These are phyloP conservation scores for Ballota nigra DNA, from an alignment of 257 asterid genomes.

Conservation along the genomic window DNA sequence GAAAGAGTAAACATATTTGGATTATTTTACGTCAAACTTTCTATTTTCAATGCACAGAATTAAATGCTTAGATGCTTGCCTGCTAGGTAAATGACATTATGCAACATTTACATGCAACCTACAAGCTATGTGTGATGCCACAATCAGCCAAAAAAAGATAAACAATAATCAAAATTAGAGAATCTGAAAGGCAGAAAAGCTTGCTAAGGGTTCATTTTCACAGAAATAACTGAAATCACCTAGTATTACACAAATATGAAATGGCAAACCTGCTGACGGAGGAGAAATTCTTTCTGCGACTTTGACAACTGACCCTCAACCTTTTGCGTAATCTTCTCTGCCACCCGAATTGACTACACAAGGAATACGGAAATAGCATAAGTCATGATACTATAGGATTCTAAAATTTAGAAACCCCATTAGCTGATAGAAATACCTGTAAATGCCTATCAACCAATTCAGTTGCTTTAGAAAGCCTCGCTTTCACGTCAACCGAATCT, in stretches of 20 bases:
- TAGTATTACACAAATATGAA: neutral
- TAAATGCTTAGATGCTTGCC: neutral
- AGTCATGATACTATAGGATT: conserved; percentile 17
- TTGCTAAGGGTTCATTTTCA: conserved; percentile 11
- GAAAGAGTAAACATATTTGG: conserved; percentile 3
- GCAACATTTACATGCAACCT: conserved; percentile 16
- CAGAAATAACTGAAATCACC: conserved; percentile 14
- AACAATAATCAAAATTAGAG: neutral
- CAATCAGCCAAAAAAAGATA: conserved; percentile 14
- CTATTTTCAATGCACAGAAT: conserved; percentile 18
- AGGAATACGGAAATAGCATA: conserved; percentile 25
- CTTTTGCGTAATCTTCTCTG: conserved; percentile 96
- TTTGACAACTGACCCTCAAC: conserved; percentile 99
- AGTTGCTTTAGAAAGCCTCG: conserved; percentile 90
- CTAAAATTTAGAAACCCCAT: conserved; percentile 24
- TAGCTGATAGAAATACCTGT: conserved; percentile 56
- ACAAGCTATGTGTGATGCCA: conserved; percentile 18
- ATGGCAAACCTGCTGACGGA: conserved; percentile 91
- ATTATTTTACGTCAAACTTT: neutral
- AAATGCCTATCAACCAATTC: conserved; percentile 95
- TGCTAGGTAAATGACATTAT: neutral
- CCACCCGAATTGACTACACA: conserved; percentile 93
- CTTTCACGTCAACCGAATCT: conserved; percentile 96
- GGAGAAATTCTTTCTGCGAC: conserved; percentile 97
- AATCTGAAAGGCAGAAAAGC: conserved; percentile 17